These are phyloP conservation scores for Pestalotiopsis sp. DNA, from an alignment of 2,329 filamentous ascomycete genomes.

Conservation along the genomic window DNA sequence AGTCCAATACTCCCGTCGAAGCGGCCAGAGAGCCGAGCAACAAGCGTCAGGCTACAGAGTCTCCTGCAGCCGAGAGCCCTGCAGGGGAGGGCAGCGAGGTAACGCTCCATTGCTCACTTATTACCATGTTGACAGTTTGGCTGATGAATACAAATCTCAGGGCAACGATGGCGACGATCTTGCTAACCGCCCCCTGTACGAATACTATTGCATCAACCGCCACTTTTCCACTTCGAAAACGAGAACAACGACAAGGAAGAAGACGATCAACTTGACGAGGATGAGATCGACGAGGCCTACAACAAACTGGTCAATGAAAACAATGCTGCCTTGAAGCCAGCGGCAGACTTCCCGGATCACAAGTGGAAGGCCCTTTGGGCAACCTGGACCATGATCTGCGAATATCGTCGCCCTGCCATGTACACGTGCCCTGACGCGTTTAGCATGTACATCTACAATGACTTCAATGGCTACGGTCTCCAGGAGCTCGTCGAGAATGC, in stretches of 20 bases:
- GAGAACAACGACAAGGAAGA: conserved; percentile 25
- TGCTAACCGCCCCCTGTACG: conserved; percentile 19
- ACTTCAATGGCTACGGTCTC: conserved; percentile 32
- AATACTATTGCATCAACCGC: conserved; percentile 23
- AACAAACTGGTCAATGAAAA: conserved; percentile 16
- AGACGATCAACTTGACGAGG: conserved; percentile 22
- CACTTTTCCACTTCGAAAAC: conserved; percentile 25
- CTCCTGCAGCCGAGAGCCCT: not conserved
- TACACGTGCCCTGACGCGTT: conserved; percentile 30
- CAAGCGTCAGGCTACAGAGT: not conserved
- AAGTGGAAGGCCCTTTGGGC: conserved; percentile 21
- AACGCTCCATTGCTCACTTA: not conserved
- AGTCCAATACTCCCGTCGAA: not conserved
- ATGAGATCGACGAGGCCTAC: conserved; percentile 21
- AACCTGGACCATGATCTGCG: conserved; percentile 22
- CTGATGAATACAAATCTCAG: not conserved
- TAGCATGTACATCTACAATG: conserved; percentile 32
- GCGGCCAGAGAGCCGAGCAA: not conserved
- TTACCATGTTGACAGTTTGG: too few species aligned
- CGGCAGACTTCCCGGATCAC: conserved; percentile 6
- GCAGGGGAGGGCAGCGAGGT: not conserved
- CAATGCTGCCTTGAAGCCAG: conserved; percentile 15
- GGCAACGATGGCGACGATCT: conserved; percentile 9
- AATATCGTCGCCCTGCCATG: conserved; percentile 20
- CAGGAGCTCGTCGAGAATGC: conserved; percentile 33